Evolutionary conservation across 257 asterid species (phyloP).

Genomic region (Echium plantagineum): DNA sequence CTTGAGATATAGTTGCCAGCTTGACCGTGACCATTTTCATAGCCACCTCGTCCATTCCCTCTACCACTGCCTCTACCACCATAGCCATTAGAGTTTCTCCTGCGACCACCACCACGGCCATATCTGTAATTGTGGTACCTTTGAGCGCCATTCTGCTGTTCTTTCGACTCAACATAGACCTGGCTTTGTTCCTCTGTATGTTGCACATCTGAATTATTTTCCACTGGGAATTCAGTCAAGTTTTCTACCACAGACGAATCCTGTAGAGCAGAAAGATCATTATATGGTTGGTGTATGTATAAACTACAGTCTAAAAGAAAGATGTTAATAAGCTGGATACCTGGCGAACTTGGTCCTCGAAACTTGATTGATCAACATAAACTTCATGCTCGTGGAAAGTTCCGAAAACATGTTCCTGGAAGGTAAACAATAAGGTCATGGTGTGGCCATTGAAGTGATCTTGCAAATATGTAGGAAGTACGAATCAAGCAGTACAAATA

Average conservation of each 20-base stretch:
- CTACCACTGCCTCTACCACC: slow-evolving; percentile 48
- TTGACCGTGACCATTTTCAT: slow-evolving; percentile 59
- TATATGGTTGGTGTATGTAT: not conserved
- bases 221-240: slow-evolving; percentile 26
- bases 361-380: slow-evolving; percentile 24
- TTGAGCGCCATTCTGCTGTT: slow-evolving; percentile 33
- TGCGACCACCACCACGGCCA: slow-evolving; percentile 41
- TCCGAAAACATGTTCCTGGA: slow-evolving; percentile 31
- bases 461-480: too few species aligned
- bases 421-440: not conserved
- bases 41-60: slow-evolving; percentile 25
- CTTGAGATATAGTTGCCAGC: slow-evolving; percentile 41
- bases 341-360: slow-evolving; percentile 36
- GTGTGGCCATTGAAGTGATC: not conserved
- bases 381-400: slow-evolving; percentile 27
- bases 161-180: slow-evolving; percentile 28
- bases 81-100: slow-evolving; percentile 50
- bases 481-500: too few species aligned
- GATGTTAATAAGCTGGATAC: slow-evolving; percentile 12
- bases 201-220: slow-evolving; percentile 18
- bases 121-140: slow-evolving; percentile 45
- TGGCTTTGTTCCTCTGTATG: slow-evolving; percentile 32
- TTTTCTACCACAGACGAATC: slow-evolving; percentile 17
- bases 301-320: not conserved
- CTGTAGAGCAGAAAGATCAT: slow-evolving; percentile 13